Conservation (phyloP, 2,329 filamentous ascomycete species). For the Fonsecaea nubica region DNA sequence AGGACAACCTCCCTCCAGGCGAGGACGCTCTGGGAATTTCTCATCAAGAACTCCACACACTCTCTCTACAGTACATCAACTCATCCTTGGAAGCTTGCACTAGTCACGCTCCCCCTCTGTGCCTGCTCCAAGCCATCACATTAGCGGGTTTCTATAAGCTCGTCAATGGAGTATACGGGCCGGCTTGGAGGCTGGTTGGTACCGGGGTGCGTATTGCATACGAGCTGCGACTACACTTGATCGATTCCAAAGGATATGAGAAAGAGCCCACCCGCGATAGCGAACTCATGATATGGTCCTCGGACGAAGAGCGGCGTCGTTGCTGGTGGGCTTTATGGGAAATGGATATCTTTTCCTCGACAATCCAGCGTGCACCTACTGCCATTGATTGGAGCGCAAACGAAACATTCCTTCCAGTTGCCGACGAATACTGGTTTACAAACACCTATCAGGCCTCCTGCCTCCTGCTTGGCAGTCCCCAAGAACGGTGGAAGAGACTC, state of each 20-base stretch:
- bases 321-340: conserved; percentile 51
- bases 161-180: conserved; percentile 46
- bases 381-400: conserved; percentile 47
- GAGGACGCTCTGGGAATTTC: not conserved
- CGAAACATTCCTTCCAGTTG: conserved; percentile 46
- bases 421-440: conserved; percentile 46
- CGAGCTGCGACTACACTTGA: conserved; percentile 45
- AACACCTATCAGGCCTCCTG: conserved; percentile 37
- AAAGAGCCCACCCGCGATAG: conserved; percentile 20
- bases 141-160: conserved; percentile 46
- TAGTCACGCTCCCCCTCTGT: conserved; percentile 45
- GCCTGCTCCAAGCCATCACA: conserved; percentile 47
- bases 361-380: conserved; percentile 47
- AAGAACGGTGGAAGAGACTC: conserved; percentile 45
- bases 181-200: conserved; percentile 45
- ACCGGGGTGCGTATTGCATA: conserved; percentile 43
- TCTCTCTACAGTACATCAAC: conserved; percentile 35
- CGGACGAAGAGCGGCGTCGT: conserved; percentile 39
- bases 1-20: conserved; percentile 8
- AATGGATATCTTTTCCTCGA: conserved; percentile 50
- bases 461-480: conserved; percentile 44
- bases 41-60: conserved; percentile 13
- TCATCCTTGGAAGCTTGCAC: conserved; percentile 43
- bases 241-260: conserved; percentile 21
- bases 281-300: conserved; percentile 32